Evolutionary conservation across 352 stramenopile species (phyloP), one percentile per base, ranked within the genome.

Genomic region (Phytophthora gonapodyides): DNA sequence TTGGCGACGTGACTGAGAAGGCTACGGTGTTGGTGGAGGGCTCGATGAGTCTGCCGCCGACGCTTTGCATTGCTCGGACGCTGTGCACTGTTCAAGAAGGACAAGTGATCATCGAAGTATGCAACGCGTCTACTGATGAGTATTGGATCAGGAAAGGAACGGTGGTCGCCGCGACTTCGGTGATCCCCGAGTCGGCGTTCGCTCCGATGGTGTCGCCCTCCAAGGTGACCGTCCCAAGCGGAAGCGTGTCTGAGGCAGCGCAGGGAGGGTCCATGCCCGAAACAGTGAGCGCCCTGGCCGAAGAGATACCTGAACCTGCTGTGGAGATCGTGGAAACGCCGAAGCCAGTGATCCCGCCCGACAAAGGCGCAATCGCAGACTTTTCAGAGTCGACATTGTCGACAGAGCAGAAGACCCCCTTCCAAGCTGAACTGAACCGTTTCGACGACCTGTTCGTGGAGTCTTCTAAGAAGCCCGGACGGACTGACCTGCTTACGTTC

Each of bases 101-200:
- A 8, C n/a, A 31, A 12, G 41, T 52, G 4, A 31, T 52, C 6
- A 42, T 52, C 1, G 42, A 61, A 38, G 17, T 52, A 0, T 61
- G 53, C 12, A 61, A 61, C n/a, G 8, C 31, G 7, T 52, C 53
- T 2, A 45, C 53, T 1, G 53, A 53, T 6, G 53, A 49, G 31
- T 46, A 21, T 10, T 44, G 12, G 41, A 50, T 61, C 17, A 4
- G 16, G 13, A 34, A 30, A 19, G 42, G 53, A 17, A 52, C 33
- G 16, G 31, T 50, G 4, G 8, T 52, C 5, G 33, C 41, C 7
- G 4, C 16, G 1, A 30, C 53, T 3, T 52, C 52, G 2, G 41
- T 60, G 17, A 43, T 60, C 10, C 11, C 41, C 41, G 2, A 34
- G 21, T 27, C 21, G n/a, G n/a, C n/a, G n/a, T n/a, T n/a, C n/a